Percentiles rank a stretch among this genome's conserved stretches.
These are phyloP conservation scores for Pyrus bretschneideri DNA, from an alignment of 306 rosid genomes.

Conservation along the genomic window DNA sequence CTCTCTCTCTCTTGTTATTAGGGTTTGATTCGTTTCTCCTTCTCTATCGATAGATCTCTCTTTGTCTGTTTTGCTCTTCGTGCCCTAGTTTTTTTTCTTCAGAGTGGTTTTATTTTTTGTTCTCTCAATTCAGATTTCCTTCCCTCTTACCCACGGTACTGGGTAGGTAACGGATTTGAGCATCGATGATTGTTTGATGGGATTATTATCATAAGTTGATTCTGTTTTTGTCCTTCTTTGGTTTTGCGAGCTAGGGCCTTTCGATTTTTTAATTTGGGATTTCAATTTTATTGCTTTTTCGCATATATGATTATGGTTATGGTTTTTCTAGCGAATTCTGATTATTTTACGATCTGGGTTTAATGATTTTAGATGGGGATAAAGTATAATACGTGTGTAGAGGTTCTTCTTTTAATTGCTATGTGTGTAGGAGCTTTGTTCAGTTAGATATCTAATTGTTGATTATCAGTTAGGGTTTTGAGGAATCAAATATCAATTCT, in stretches of 20 bases:
- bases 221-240: neutral
- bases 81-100: neutral
- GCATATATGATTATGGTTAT: neutral
- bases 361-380: neutral
- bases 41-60: neutral
- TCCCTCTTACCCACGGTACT: neutral
- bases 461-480: neutral
- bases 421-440: neutral
- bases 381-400: neutral
- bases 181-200: neutral
- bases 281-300: neutral
- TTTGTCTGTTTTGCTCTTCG: neutral
- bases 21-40: neutral
- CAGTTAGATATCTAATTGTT: neutral
- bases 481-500: neutral
- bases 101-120: neutral
- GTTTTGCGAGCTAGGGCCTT: neutral
- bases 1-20: neutral
- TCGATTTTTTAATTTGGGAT: neutral
- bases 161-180: neutral
- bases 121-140: neutral
- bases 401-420: neutral
- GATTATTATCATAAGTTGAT: neutral
- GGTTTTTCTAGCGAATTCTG: neutral
- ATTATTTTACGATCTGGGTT: neutral